These are phyloP conservation scores for Porogramme epimiltina DNA, from an alignment of 1,284 basidiomycete genomes.

Conservation along the genomic window DNA sequence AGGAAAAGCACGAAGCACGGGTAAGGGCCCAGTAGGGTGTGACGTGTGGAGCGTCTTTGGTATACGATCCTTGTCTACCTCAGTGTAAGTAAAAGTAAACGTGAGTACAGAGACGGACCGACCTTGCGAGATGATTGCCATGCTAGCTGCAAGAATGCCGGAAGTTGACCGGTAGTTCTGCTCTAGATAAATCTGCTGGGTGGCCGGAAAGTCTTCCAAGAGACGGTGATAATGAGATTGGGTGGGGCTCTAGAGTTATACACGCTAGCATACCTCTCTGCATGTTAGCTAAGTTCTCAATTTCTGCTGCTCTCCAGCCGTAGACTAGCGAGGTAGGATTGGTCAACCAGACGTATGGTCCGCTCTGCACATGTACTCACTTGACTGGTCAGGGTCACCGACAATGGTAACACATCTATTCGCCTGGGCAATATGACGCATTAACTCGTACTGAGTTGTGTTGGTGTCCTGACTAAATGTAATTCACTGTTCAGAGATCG, in stretches of 20 bases:
- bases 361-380: constrained; percentile 36
- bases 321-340: constrained; percentile 55
- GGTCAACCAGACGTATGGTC: neutral
- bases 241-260: neutral
- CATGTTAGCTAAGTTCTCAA: constrained; percentile 83
- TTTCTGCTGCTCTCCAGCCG: constrained; percentile 88
- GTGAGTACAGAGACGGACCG: constrained; percentile 3
- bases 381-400: constrained; percentile 93
- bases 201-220: constrained; percentile 62
- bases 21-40: constrained; percentile 66
- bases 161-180: constrained; percentile 89
- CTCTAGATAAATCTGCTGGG: constrained; percentile 76
- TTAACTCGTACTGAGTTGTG: constrained; percentile 82
- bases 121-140: constrained; percentile 86
- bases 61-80: constrained; percentile 69
- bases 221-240: neutral
- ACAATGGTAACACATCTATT: constrained; percentile 77
- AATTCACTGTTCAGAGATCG: neutral
- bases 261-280: constrained; percentile 47
- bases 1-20: constrained; percentile 49
- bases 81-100: neutral
- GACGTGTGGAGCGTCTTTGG: constrained; percentile 77
- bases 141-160: constrained; percentile 73
- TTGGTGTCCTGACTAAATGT: constrained; percentile 83
- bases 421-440: constrained; percentile 68